Base-by-base conservation (phyloP, 495 filamentous ascomycete species). In the Aspergillus kassunensis region DNA sequence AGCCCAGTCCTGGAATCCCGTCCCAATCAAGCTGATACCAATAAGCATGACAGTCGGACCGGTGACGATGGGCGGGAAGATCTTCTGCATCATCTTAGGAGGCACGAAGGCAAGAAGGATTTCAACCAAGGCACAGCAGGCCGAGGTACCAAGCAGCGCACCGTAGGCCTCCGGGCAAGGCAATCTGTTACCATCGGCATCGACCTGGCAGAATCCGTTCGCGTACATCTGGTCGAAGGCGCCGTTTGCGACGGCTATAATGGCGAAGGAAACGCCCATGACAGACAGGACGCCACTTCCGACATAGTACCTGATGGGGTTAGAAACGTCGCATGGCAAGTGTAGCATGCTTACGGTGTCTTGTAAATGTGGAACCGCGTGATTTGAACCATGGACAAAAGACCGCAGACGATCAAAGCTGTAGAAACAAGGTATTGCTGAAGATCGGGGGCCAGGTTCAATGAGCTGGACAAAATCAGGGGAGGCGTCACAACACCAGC, bases 61-160 rank as follows among this genome's bases (percentile, higher is more conserved):
- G 10, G 91, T 97, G 44, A 96, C 90, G 40, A 96, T 78, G 1
- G 90, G 91, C 30, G 91, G 90, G 70, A 96, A 96, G 63, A 96
- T 77, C 59, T 79, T 83, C 58, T 90, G 80, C 45, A 96, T 75
- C 33, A 85, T 58, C 30, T 61, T 67, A 9, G 87, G 86, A 46
- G 85, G 84, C 82, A 72, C 62, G 61, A 74, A 74, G 2, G 69
- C 67, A 50, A 74, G 55, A 58, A 74, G 61, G 62, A 75, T 59
- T 51, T 74, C 69, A 20, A 74, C 61, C 29, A 74, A 51, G 4
- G 68, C 49, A 27, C 74, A 90, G 37, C 75, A 61, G 56, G 69
- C 73, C 6, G 75, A 81, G 3, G 91, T 97, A 12, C 89, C 91
- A 20, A 93, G 66, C 25, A 95, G 73, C 8, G 90, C 89, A 15